Conservation (phyloP, 257 asterid species). For the Solanum clarkiae region DNA sequence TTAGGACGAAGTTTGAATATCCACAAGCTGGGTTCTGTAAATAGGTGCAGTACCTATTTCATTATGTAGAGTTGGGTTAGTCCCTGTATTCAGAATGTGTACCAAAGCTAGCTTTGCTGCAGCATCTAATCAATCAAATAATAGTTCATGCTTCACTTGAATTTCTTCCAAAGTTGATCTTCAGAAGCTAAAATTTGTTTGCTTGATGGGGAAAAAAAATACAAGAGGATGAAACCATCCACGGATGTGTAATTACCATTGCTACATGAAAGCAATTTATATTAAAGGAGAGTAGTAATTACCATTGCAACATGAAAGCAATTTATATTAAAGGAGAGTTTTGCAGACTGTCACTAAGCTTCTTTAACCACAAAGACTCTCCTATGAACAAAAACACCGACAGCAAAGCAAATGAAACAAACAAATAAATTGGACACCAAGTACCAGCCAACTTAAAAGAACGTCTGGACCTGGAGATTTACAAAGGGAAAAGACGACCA, state of each 20-base stretch:
- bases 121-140: background rate
- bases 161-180: background rate
- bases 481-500: background rate
- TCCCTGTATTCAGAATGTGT: constrained; percentile 13
- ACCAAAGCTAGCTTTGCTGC: background rate
- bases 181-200: background rate
- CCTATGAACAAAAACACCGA: background rate
- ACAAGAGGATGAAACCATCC: background rate
- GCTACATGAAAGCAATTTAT: background rate
- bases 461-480: background rate
- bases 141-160: background rate
- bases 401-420: background rate
- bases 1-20: constrained; percentile 6
- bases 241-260: background rate
- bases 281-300: background rate
- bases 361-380: background rate
- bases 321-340: background rate
- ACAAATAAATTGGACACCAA: background rate
- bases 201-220: background rate
- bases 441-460: background rate
- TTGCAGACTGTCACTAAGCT: background rate
- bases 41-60: constrained; percentile 21
- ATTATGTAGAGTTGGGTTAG: constrained; percentile 20
- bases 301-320: background rate
- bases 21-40: constrained; percentile 21